A percentile compares a stretch with the other conserved stretches of the same genome.
phyloP scores from a whole-genome alignment of 129 eudicot species.

The Ambrosia trifida region DNA sequence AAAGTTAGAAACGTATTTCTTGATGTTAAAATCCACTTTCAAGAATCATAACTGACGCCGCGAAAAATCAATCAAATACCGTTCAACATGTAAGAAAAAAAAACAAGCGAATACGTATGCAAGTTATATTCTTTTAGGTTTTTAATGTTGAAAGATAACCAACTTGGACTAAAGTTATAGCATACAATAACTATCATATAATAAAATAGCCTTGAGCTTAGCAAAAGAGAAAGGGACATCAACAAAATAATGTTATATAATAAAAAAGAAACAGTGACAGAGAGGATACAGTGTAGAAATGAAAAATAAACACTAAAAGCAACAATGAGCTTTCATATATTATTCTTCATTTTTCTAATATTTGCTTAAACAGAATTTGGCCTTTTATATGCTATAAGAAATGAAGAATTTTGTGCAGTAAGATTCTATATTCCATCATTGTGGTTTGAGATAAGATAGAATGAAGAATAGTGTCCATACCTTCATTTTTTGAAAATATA shows the following conservation, averaged over 20 bases:
- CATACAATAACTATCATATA: constrained; percentile 15
- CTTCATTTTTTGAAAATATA: constrained; percentile 22
- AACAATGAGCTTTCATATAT: constrained; percentile 35
- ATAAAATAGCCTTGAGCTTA: constrained; percentile 27
- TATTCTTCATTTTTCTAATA: constrained; percentile 26
- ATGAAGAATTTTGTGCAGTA: constrained; percentile 37
- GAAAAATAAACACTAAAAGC: constrained; percentile 21
- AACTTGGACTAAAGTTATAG: constrained; percentile 24
- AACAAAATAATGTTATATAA: constrained; percentile 34
- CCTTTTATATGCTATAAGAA: constrained; percentile 50
- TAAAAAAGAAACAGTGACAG: constrained; percentile 8
- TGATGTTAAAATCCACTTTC: constrained; percentile 46
- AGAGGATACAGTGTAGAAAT: constrained; percentile 23
- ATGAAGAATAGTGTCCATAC: constrained; percentile 39
- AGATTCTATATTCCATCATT: constrained; percentile 55
- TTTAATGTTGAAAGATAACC: constrained; percentile 29
- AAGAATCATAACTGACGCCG: constrained; percentile 18
- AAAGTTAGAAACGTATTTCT: constrained; percentile 32
- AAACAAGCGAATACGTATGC: constrained; percentile 2
- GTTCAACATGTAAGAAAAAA: constrained; percentile 24
- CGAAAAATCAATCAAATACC: constrained; percentile 26
- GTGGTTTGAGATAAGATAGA: constrained; percentile 41
- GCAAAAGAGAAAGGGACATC: constrained; percentile 34
- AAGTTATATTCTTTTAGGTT: constrained; percentile 21
- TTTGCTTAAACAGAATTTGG: constrained; percentile 46